A percentile compares a stretch with the other conserved stretches of the same genome.
Conservation (phyloP, 1,284 basidiomycete genomes). For the Trichosporon asahii region DNA sequence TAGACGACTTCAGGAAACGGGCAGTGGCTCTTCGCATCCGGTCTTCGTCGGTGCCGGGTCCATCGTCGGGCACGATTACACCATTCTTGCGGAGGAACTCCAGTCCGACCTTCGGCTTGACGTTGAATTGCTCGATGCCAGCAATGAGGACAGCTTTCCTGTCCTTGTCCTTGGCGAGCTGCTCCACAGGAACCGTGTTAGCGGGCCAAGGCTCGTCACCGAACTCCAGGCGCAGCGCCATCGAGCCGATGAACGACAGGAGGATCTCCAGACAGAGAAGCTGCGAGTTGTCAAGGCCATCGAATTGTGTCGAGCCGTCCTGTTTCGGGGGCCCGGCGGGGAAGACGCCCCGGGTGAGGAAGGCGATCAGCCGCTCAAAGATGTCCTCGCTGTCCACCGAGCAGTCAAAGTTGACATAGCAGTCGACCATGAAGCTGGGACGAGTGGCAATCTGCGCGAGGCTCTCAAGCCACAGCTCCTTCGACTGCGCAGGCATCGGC, state of each 20-base stretch:
- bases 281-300: conserved; percentile 70
- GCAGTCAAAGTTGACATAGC: conserved; percentile 96
- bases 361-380: conserved; percentile 85
- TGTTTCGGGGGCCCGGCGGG: conserved; percentile 52
- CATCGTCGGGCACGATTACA: conserved; percentile 59
- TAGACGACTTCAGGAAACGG: conserved; percentile 78
- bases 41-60: conserved; percentile 35
- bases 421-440: conserved; percentile 78
- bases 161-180: conserved; percentile 70
- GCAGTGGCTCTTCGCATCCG: conserved; percentile 57
- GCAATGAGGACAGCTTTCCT: conserved; percentile 81
- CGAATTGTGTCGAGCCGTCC: conserved; percentile 52
- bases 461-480: conserved; percentile 86
- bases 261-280: conserved; percentile 85
- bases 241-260: conserved; percentile 79
- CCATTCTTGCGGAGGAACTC: conserved; percentile 83
- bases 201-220: conserved; percentile 64
- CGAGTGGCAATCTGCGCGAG: conserved; percentile 74
- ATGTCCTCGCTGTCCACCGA: conserved; percentile 95
- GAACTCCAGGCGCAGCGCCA: conserved; percentile 73
- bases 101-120: conserved; percentile 92
- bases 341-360: conserved; percentile 84
- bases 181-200: conserved; percentile 58
- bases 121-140: conserved; percentile 84
- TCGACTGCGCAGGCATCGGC: conserved; percentile 77